These are phyloP conservation scores for Citrullus colocynthis DNA, from an alignment of 306 rosid species.

Conservation along the genomic window DNA sequence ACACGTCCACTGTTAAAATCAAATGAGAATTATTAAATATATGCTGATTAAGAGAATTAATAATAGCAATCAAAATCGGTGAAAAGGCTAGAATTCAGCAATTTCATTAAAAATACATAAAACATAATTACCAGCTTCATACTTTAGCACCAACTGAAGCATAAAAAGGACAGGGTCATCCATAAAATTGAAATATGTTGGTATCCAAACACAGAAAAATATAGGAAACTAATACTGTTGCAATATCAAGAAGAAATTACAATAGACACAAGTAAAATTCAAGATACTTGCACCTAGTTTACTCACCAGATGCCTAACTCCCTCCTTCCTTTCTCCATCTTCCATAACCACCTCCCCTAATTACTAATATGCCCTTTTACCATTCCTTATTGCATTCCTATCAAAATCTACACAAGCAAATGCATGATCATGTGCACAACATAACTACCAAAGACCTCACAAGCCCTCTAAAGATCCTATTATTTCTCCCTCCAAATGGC, in stretches of 20 bases:
- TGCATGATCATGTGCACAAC: background rate
- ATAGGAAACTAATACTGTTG: too few relatives aligned
- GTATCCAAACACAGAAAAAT: too few relatives aligned
- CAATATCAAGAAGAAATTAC: too few relatives aligned
- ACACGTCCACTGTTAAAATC: constrained; percentile 48
- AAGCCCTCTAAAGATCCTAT: background rate
- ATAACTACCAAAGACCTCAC: background rate
- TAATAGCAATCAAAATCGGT: background rate
- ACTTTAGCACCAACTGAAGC: background rate
- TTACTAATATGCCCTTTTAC: too few relatives aligned
- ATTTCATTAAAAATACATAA: background rate
- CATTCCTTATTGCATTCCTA: too few relatives aligned
- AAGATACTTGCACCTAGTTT: too few relatives aligned
- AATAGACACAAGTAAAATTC: too few relatives aligned
- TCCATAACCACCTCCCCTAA: too few relatives aligned
- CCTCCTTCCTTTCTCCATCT: too few relatives aligned
- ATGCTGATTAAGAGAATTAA: background rate
- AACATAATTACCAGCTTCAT: background rate
- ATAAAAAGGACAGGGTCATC: background rate
- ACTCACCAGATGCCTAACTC: too few relatives aligned
- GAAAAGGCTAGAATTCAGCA: background rate
- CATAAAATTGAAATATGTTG: too few relatives aligned
- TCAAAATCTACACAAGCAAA: too few relatives aligned
- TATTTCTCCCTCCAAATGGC: background rate
- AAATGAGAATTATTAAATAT: background rate